Conservation (phyloP, 192 early-diverging fungal genomes). For the Kickxella alabastrina region DNA sequence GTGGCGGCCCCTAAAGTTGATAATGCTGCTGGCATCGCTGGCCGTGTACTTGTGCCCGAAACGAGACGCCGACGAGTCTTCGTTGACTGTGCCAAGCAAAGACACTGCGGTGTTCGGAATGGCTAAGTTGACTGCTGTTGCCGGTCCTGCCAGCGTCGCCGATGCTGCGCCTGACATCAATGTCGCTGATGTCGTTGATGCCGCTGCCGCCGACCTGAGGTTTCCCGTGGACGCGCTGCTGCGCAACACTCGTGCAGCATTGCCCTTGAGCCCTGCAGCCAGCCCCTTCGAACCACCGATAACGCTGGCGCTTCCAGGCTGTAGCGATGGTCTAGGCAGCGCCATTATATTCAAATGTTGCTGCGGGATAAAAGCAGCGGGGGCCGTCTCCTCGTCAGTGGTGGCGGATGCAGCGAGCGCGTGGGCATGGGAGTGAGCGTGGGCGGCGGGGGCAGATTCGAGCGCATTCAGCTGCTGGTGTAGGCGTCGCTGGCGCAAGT, state of each 20-base stretch:
- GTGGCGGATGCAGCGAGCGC: neutral
- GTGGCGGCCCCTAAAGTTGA: constrained; percentile 19
- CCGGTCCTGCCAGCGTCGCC: neutral
- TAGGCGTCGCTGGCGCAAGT: constrained; percentile 22
- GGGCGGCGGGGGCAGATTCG: neutral
- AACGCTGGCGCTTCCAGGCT: constrained; percentile 15
- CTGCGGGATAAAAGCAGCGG: no score
- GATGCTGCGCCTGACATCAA: neutral
- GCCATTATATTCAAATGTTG: no score
- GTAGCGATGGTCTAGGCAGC: neutral
- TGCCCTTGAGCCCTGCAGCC: constrained; percentile 49
- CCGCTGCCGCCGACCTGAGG: constrained; percentile 18
- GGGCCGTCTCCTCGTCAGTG: no score
- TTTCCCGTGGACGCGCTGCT: constrained; percentile 51
- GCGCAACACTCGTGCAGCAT: constrained; percentile 38
- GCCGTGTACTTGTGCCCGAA: neutral
- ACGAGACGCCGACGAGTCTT: constrained; percentile 2
- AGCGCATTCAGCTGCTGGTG: constrained; percentile 4
- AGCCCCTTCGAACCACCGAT: constrained; percentile 27
- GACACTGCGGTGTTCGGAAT: no score
- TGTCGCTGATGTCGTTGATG: neutral
- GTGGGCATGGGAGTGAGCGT: neutral
- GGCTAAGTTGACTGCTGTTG: no score
- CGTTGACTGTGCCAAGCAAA: constrained; percentile 16
- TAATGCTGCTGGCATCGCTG: constrained; percentile 1